Base-by-base conservation (phyloP, 2,329 filamentous ascomycete species). In the Fusarium praegraminearum region DNA sequence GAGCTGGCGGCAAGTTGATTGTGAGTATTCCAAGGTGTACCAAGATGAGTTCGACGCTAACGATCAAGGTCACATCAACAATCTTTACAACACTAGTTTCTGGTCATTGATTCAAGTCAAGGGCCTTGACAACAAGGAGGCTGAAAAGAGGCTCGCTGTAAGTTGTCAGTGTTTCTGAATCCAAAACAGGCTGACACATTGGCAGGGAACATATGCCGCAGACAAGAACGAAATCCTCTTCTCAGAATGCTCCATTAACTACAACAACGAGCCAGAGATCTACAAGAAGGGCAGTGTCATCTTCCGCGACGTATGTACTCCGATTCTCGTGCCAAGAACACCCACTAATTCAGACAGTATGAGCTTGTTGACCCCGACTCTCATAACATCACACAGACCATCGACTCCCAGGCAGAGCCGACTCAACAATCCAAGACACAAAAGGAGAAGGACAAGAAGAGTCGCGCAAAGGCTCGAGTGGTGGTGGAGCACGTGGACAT, bases 221-320 rank as follows among this genome's bases (percentile, higher is more conserved):
- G 94, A 98, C 75, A 99, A 99, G 82, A 96, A 99, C 76, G 96
- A 99, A 82, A 97, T 99, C 22, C 82, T 99, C 16, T 99, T 96
- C 79, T 92, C 90, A 3, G 86, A 87, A 28, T 98, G 97, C 79
- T 88, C 90, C 4, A 94, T 98, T 77, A 99, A 99, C 81, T 99
- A 99, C 82, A 99, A 99, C 80, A 96, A 97, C 72, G 96, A 99
- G 79, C 89, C 89, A 0, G 93, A 97, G 68, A 94, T 98, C 18
- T 97, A 89, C 80, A 96, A 91, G 79, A 99, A 98, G 78, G 96
- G 96, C 7, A 98, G 93, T 71, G 91, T 98, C 3, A 81, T 98
- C 7, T 96, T 94, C 78, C 87, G 94, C 73, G 92, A 96, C 78
- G 91, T 92, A 80, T 76, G 87, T 79, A 20, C 13, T 20, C 16